Percentiles rank a stretch among this genome's conserved stretches.
phyloP scores from a whole-genome alignment of 305 asterid genomes.

The Fraxinus sp. region DNA sequence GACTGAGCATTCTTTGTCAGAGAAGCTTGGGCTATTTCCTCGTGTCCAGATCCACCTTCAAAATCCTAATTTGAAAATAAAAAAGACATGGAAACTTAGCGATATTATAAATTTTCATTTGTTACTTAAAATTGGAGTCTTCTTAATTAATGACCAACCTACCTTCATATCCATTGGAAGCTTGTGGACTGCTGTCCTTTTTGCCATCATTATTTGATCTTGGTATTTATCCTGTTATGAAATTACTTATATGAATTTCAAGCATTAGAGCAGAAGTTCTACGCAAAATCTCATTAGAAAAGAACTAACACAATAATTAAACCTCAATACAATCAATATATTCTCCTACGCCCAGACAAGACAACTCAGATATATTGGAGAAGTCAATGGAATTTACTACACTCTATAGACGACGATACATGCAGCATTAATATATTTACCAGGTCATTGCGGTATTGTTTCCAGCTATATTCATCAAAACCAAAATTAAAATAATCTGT shows the following conservation, averaged over 20 bases:
- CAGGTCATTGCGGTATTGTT: constrained; percentile 33
- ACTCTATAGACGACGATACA: not conserved
- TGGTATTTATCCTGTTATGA: constrained; percentile 30
- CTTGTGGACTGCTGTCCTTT: constrained; percentile 9
- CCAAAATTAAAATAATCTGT: constrained; percentile 48
- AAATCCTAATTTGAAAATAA: constrained; percentile 3
- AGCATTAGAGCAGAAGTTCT: not conserved
- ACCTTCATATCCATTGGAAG: constrained; percentile 23
- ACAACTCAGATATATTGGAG: not conserved
- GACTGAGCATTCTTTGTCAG: constrained; percentile 10
- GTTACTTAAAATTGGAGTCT: not conserved
- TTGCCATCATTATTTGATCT: constrained; percentile 13
- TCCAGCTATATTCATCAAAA: constrained; percentile 46
- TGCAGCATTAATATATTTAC: constrained; percentile 21
- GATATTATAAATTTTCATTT: not conserved
- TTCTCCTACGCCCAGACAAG: not conserved
- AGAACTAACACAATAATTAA: not conserved
- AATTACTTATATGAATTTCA: constrained; percentile 2
- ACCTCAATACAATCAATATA: not conserved
- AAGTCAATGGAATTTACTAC: not conserved
- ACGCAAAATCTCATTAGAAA: not conserved
- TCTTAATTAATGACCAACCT: not conserved
- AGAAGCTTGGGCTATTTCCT: constrained; percentile 16
- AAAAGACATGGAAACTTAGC: not conserved
- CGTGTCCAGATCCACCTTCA: constrained; percentile 19